Evolutionary conservation across 1,139 yeast genomes (phyloP).

Genomic region (Hanseniaspora uvarum): DNA sequence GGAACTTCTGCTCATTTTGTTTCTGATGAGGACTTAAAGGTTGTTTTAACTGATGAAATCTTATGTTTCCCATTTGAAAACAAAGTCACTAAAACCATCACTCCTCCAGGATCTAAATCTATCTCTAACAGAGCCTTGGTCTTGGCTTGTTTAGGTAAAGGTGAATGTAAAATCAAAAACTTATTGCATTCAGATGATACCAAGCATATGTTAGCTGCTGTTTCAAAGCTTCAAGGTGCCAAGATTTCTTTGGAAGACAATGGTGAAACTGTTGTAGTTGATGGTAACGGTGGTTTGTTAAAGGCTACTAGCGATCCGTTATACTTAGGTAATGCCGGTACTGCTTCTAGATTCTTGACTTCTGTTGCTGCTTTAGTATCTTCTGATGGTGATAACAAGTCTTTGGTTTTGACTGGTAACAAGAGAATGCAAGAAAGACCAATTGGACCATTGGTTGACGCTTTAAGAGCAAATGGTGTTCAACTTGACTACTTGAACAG

Average conservation of each 20-base stretch:
- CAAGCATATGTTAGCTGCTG: conserved; percentile 86
- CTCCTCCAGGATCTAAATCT: conserved; percentile 96
- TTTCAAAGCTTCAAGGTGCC: conserved; percentile 70
- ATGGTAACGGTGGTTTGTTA: conserved; percentile 76
- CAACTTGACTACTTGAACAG: conserved; percentile 57
- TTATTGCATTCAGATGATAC: conserved; percentile 92
- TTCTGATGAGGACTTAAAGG: conserved; percentile 65
- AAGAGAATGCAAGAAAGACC: conserved; percentile 98
- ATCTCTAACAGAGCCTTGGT: conserved; percentile 90
- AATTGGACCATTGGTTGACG: conserved; percentile 90
- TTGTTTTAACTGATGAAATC: conserved; percentile 76
- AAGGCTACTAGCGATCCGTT: conserved; percentile 52
- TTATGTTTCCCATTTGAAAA: conserved; percentile 50
- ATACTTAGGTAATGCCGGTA: conserved; percentile 94
- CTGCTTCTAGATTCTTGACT: conserved; percentile 90
- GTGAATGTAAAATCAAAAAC: conserved; percentile 73
- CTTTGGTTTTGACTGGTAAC: conserved; percentile 76
- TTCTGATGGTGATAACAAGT: conserved; percentile 32
- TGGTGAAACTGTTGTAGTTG: conserved; percentile 75
- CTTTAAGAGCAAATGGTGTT: conserved; percentile 72
- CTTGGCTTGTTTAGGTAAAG: conserved; percentile 82
- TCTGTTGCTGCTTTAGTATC: conserved; percentile 78
- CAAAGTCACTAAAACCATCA: conserved; percentile 39
- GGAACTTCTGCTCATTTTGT: conserved; percentile 83
- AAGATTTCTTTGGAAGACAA: conserved; percentile 67